Base-by-base conservation (phyloP, 352 stramenopile species). In the Globisporangium okanoganense region DNA sequence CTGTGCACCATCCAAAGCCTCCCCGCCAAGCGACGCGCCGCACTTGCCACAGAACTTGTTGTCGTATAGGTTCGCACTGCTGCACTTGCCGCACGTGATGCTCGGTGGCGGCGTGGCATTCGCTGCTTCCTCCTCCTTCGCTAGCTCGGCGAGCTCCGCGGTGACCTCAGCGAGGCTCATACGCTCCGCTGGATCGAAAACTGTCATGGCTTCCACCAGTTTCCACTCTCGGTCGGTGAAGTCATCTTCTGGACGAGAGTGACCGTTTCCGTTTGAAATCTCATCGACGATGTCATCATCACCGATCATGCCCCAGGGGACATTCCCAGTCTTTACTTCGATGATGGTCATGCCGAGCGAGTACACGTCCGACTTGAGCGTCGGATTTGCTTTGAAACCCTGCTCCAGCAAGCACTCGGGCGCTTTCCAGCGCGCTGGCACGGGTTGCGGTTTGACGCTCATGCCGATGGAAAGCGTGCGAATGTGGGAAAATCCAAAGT, bases 401-500 rank as follows among this genome's bases (percentile, higher is more conserved):
- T 57, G 55, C 3, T 61, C 25, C 35, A 78, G 65, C 16, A 82
- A 7, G 53, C 69, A 75, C 49, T 82, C 73, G 0, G 73, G 68
- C 0, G 73, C 70, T 22, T 69, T 75, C 73, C 73, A 82, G 7
- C 65, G 67, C 13, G 73, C 51, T 8, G 67, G 57, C 16, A 66
- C 59, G 3, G 61, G 70, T 49, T 63, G 55, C 5, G 50, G 51
- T 56, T 70, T 71, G 3, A 67, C 56, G n/a, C 45, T 64, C 61
- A 69, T 62, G 1, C 65, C 70, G n/a, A 73, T 66, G 14, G 67
- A 64, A 3, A 22, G 48, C 16, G n/a, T 27, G 6, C 33, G 45
- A 3, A 72, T 72, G 36, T 67, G 67, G 1, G 60, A 63, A 38
- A 74, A 75, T 2, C 74, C 74, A 56, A 82, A 82, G 56, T 80